Evolutionary conservation across 495 filamentous ascomycete genomes (phyloP).

Genomic region (Bathelium albidoporum): DNA sequence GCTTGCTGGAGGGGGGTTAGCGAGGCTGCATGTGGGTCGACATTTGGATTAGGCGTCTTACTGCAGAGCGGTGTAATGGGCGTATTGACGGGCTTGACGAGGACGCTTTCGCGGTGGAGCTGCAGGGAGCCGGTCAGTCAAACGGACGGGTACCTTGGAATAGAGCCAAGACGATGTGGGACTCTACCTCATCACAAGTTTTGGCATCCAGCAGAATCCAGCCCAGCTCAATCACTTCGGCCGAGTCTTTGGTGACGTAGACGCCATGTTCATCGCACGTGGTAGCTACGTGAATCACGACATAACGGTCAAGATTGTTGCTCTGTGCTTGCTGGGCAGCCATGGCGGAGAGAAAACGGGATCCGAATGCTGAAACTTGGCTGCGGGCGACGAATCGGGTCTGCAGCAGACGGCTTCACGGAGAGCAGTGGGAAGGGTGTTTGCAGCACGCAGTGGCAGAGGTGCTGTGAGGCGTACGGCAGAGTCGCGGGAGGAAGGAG

Average conservation of each 20-base stretch:
- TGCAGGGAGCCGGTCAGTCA: slow-evolving; percentile 29
- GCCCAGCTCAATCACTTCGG: slow-evolving; percentile 96
- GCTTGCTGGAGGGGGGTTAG: slow-evolving; percentile 52
- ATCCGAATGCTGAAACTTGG: background rate
- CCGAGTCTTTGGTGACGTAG: slow-evolving; percentile 97
- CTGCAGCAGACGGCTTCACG: background rate
- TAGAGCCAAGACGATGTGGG: background rate
- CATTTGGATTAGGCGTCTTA: slow-evolving; percentile 41
- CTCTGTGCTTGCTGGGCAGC: background rate
- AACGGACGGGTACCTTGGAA: background rate
- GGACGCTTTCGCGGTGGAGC: slow-evolving; percentile 88
- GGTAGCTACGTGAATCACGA: slow-evolving; percentile 95
- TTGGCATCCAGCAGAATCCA: slow-evolving; percentile 94
- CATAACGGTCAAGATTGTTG: slow-evolving; percentile 60
- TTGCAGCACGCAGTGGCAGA: slow-evolving; percentile 1
- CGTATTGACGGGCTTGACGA: slow-evolving; percentile 96
- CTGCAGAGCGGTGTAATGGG: slow-evolving; percentile 97
- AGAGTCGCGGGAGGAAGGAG: background rate
- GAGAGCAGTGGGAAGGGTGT: no score
- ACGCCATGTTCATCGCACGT: slow-evolving; percentile 99
- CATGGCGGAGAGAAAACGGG: no score
- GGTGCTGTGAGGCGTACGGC: background rate
- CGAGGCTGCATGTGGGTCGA: slow-evolving; percentile 13
- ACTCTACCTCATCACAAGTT: slow-evolving; percentile 42
- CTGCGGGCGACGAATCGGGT: background rate